Evolutionary conservation across 148 eudicot species (phyloP), one percentile per base, ranked within the genome.

Genomic region (Chenopodium suecicum): DNA sequence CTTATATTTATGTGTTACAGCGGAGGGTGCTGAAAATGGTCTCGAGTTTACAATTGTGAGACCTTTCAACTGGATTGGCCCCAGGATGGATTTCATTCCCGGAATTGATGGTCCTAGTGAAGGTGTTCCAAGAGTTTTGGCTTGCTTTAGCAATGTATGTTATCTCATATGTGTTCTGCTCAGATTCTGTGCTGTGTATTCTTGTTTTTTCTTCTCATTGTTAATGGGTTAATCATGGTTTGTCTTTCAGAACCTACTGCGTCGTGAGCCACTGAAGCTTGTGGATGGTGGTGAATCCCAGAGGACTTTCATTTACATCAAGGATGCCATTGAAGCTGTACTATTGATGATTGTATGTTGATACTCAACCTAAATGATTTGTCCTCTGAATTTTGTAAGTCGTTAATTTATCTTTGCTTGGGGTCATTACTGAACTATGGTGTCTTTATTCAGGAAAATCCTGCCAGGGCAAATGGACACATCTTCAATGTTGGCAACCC

Each of bases 11-110:
- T 22, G 73, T 77, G 10, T 34, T 72, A 69, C 94, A 94, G 99
- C 98, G 68, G 99, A 96, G 91, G 98, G 99, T 82, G 97, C 98
- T n/a, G 98, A 96, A 85, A 96, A 96, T 77, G 95, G 90, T 81
- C 94, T 94, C 76, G 97, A 96, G 81, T 96, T 96, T 85, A 94
- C 97, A 58, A 96, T 96, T 74, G 99, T 94, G 58, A 88, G 99
- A 83, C 99, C 99, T 82, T 96, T 96, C 79, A 96, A 96, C 88
- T 94, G 99, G 99, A 96, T 96, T 80, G 98, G 99, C 89, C 99
- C 98, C 20, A 88, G 98, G 86, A 96, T 96, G 99, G 99, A 96
- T 86, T 96, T 96, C 88, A 96, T 96, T 25, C 99, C 99, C 9
- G 99, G 99, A 50, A 90, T 96, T 80, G 99, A 96, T 86, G 98